Base-by-base conservation (phyloP, 2,329 filamentous ascomycete species). In the Juglanconis sp. region DNA sequence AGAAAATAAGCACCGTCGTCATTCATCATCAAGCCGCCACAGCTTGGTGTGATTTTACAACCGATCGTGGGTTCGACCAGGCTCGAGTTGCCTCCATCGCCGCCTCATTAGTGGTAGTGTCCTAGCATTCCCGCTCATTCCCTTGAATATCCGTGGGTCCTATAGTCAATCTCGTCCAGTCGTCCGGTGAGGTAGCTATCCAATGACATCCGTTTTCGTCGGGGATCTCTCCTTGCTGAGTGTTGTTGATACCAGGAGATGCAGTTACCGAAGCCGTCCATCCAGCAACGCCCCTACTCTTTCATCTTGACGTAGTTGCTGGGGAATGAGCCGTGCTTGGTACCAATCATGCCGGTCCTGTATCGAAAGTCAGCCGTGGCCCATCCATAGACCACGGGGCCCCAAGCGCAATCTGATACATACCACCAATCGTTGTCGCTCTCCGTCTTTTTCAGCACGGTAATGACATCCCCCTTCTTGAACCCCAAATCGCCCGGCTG, bases 401-500 rank as follows among this genome's bases (percentile, higher is more conserved):
- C 24, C 24, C 24, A 24, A 24, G 24, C 24, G 2, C 24, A 24
- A 24, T 24, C 24, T 24, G 24, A 51, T 60, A 83, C 86, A 68
- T 81, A 89, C 87, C 94, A 98, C 94, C 94, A 98, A 73, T 98
- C 94, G 60, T 92, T 93, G 61, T 91, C 90, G 68, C 90, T 97
- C 4, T 98, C 91, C 5, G 94, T 98, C 75, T 90, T 90, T 80
- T 99, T 97, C 60, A 96, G 74, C 60, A 99, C 92, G 1, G 92
- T 97, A 66, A 99, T 97, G 59, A 98, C 76, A 35, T 99, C 95
- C 24, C 95, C 95, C 81, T 99, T 99, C 79, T 96, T 96, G 77
- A 99, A 99, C 0, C 89, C 91, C 59, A 98, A 74, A 72, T 99
- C 94, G 4, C 94, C 94, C 0, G 92, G 87, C 74, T 97, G 93